Percentiles rank a stretch among this genome's conserved stretches.
Conservation (phyloP, 306 rosid genomes). For the Coriaria nepalensis region DNA sequence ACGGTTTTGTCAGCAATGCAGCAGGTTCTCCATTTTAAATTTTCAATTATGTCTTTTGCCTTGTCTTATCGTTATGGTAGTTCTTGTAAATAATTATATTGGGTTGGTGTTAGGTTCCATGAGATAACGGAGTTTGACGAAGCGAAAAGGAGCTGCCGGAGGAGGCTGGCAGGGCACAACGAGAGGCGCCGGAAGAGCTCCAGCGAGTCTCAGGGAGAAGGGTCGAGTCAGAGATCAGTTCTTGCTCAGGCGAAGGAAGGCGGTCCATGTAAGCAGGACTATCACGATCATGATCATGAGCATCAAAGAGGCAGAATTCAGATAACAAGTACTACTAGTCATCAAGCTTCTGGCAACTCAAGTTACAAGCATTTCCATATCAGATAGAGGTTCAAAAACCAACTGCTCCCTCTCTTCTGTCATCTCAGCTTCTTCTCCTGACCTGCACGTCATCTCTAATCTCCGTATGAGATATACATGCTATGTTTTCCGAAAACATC, state of each 20-base stretch:
- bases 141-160: conserved; percentile 79
- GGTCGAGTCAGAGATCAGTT: conserved; percentile 25
- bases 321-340: conserved; percentile 13
- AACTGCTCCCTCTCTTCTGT: conserved; percentile 76
- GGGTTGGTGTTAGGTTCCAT: conserved; percentile 47
- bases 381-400: conserved; percentile 18
- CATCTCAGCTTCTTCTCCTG: conserved; percentile 19
- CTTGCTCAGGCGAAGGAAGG: conserved; percentile 22
- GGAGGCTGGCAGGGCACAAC: conserved; percentile 74
- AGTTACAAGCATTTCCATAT: conserved; percentile 39
- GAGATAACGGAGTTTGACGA: conserved; percentile 76
- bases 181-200: conserved; percentile 62
- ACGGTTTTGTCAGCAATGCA: conserved; percentile 98
- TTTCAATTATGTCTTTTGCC: not conserved
- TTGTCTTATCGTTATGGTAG: not conserved
- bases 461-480: not conserved
- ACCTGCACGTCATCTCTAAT: not conserved
- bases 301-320: conserved; percentile 30
- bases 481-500: not conserved
- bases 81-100: not conserved
- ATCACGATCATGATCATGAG: conserved; percentile 21
- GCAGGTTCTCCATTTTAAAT: conserved; percentile 45
- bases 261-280: conserved; percentile 21
- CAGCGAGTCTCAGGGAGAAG: conserved; percentile 35
- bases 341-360: conserved; percentile 27